Evolutionary conservation across 2,329 filamentous ascomycete genomes (phyloP).

Genomic region (Penicillium sp.): DNA sequence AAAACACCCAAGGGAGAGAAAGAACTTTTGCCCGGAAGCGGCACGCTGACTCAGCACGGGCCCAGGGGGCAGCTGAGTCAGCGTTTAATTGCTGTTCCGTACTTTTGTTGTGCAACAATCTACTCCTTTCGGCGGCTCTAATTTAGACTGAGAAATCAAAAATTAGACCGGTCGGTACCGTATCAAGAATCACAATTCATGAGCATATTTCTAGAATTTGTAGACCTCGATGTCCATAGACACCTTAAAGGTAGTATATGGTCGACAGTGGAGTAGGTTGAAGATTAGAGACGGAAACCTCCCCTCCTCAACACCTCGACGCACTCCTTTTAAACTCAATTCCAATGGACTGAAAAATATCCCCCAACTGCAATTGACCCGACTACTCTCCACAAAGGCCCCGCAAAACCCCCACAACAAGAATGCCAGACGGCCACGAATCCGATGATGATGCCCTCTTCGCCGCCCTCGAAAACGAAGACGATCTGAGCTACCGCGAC

Average conservation of each 20-base stretch:
- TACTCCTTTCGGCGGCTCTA: background rate
- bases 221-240: background rate
- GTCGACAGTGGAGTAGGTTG: background rate
- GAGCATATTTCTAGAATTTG: background rate
- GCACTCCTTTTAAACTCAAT: background rate
- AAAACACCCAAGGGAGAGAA: conserved; percentile 6
- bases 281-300: background rate
- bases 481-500: conserved; percentile 56
- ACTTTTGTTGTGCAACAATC: background rate
- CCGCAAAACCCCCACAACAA: conserved; percentile 4
- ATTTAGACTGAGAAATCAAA: background rate
- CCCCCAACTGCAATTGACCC: background rate
- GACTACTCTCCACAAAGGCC: background rate
- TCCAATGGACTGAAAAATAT: background rate
- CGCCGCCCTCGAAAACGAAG: conserved; percentile 53
- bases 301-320: background rate
- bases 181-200: background rate
- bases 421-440: conserved; percentile 37
- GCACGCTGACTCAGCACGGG: conserved; percentile 9
- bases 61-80: no score
- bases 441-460: conserved; percentile 62
- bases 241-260: background rate
- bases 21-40: conserved; percentile 18
- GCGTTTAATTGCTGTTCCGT: background rate
- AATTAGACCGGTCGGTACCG: background rate